Evolutionary conservation across 805 yeast species (phyloP).

Genomic region (Yamadazyma endophytica): DNA sequence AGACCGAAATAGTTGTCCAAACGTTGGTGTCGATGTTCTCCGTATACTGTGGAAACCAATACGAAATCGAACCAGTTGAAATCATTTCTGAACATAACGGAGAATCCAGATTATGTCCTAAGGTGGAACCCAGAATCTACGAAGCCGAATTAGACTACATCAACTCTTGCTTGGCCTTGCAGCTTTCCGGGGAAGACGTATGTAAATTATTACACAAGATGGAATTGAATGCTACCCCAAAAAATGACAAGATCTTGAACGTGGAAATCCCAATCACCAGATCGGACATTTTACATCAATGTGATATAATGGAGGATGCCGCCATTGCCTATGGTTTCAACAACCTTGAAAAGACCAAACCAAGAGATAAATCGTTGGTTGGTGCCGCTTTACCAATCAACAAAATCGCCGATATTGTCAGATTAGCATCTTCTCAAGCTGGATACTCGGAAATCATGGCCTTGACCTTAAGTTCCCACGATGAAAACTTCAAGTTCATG

Average conservation of each 20-base stretch:
- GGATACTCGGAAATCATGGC: slow-evolving; percentile 97
- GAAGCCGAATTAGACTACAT: slow-evolving; percentile 78
- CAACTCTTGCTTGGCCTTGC: slow-evolving; percentile 88
- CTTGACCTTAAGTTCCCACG: slow-evolving; percentile 90
- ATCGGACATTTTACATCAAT: slow-evolving; percentile 92
- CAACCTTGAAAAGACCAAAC: slow-evolving; percentile 73
- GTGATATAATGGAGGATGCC: slow-evolving; percentile 98
- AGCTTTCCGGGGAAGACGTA: slow-evolving; percentile 65
- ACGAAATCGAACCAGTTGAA: slow-evolving; percentile 86
- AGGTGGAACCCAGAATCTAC: slow-evolving; percentile 61
- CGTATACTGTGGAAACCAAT: slow-evolving; percentile 74
- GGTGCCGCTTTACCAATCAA: slow-evolving; percentile 90
- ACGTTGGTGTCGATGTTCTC: slow-evolving; percentile 96
- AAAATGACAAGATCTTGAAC: slow-evolving; percentile 48
- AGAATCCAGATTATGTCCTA: slow-evolving; percentile 73
- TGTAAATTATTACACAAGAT: slow-evolving; percentile 67
- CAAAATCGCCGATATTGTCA: slow-evolving; percentile 83
- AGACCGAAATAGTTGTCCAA: slow-evolving; percentile 87
- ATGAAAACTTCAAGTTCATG: slow-evolving; percentile 89
- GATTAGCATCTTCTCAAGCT: slow-evolving; percentile 87
- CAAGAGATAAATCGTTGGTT: slow-evolving; percentile 72
- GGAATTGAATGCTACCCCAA: slow-evolving; percentile 66
- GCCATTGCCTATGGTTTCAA: slow-evolving; percentile 96
- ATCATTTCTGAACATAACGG: slow-evolving; percentile 77
- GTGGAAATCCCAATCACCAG: slow-evolving; percentile 89